Conservation (phyloP, 2,329 filamentous ascomycete species). For the Neonectria sp. region DNA sequence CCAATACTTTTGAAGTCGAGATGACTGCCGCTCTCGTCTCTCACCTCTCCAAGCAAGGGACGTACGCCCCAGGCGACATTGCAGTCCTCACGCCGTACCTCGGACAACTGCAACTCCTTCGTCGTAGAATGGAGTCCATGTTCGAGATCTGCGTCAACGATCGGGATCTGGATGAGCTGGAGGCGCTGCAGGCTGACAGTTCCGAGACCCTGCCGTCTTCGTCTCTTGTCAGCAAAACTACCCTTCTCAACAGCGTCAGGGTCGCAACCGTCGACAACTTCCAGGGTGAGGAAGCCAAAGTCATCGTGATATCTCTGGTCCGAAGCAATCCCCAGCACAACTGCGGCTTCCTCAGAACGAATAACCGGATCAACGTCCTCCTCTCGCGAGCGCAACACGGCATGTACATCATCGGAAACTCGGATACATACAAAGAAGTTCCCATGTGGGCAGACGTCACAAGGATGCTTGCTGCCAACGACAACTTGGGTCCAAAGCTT, state of each 20-base stretch:
- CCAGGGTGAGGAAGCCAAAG: slow-evolving; percentile 82
- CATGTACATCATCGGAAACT: slow-evolving; percentile 24
- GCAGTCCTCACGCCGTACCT: slow-evolving; percentile 79
- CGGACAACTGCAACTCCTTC: slow-evolving; percentile 70
- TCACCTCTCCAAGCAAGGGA: slow-evolving; percentile 76
- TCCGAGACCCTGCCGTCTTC: background rate
- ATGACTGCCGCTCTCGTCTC: slow-evolving; percentile 75
- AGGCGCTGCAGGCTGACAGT: background rate
- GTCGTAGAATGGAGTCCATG: slow-evolving; percentile 56
- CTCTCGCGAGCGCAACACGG: slow-evolving; percentile 21
- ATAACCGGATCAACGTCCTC: slow-evolving; percentile 69
- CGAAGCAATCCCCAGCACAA: slow-evolving; percentile 74
- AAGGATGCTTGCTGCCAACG: slow-evolving; percentile 61
- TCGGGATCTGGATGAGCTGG: slow-evolving; percentile 70
- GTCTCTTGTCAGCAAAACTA: slow-evolving; percentile 44
- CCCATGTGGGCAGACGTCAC: slow-evolving; percentile 48
- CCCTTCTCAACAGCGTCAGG: slow-evolving; percentile 64
- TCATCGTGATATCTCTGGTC: slow-evolving; percentile 79
- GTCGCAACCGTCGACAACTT: slow-evolving; percentile 82
- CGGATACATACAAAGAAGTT: slow-evolving; percentile 18
- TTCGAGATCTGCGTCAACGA: slow-evolving; percentile 78
- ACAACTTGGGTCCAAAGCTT: slow-evolving; percentile 65
- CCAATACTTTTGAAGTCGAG: slow-evolving; percentile 73
- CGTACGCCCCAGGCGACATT: slow-evolving; percentile 73
- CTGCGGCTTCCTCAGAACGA: slow-evolving; percentile 76